Percentiles rank a stretch among this genome's conserved stretches.
phyloP scores from a whole-genome alignment of 2,329 filamentous ascomycete species.

The Penicillium sp. region DNA sequence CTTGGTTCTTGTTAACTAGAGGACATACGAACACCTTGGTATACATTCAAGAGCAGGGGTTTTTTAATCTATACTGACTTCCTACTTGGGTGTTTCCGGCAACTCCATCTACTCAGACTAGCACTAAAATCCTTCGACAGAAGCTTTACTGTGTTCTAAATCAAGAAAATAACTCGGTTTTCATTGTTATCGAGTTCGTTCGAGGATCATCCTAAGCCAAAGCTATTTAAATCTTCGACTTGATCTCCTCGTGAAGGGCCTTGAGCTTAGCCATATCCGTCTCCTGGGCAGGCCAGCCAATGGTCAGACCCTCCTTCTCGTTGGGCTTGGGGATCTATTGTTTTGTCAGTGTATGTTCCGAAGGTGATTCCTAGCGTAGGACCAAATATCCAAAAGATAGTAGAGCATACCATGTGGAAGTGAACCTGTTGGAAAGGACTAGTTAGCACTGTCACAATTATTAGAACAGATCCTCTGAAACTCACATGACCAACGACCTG shows the following conservation, averaged over 20 bases:
- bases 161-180: neutral
- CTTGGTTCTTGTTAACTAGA: conserved; percentile 9
- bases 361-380: neutral
- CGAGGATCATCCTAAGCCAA: too few species aligned
- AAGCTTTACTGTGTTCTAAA: neutral
- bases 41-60: neutral
- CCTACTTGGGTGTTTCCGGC: neutral
- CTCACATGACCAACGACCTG: conserved; percentile 88
- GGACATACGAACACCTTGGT: conserved; percentile 4
- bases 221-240: conserved; percentile 72
- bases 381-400: neutral
- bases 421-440: conserved; percentile 61
- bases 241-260: conserved; percentile 76
- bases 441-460: conserved; percentile 1
- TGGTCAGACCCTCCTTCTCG: conserved; percentile 70
- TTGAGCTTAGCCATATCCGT: conserved; percentile 81
- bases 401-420: conserved; percentile 75
- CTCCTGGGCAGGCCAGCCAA: conserved; percentile 74
- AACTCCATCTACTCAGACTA: neutral
- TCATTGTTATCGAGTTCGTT: neutral
- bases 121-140: neutral
- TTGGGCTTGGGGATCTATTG: conserved; percentile 89
- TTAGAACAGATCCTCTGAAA: conserved; percentile 14
- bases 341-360: conserved; percentile 2
- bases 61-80: neutral